Conservation (phyloP, 169 alveolate genomes). For the Cryptosporidium sp. region DNA sequence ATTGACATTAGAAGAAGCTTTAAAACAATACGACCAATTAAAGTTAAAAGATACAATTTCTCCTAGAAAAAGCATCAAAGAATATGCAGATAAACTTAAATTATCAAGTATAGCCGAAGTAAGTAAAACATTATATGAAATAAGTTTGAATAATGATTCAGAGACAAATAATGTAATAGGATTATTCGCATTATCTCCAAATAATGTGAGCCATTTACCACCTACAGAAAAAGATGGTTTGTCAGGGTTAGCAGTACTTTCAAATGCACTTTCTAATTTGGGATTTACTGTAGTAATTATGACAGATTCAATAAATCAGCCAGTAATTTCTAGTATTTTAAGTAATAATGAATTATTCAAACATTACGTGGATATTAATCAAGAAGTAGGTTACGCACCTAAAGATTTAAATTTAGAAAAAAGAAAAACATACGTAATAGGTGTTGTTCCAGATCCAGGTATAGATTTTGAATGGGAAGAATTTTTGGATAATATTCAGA, state of each 20-base stretch:
- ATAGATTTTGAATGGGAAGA: constrained; percentile 66
- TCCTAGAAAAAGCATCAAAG: constrained; percentile 57
- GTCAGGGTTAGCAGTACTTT: constrained; percentile 28
- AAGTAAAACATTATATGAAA: constrained; percentile 8
- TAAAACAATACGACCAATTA: constrained; percentile 35
- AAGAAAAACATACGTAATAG: constrained; percentile 43
- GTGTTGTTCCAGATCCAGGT: constrained; percentile 75
- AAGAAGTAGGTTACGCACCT: constrained; percentile 70
- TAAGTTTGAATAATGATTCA: not conserved
- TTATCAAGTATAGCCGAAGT: constrained; percentile 19
- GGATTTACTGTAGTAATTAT: constrained; percentile 61
- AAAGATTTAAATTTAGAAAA: constrained; percentile 32
- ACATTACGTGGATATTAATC: constrained; percentile 52
- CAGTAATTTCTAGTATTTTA: constrained; percentile 22
- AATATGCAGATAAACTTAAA: constrained; percentile 7
- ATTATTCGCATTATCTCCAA: constrained; percentile 62
- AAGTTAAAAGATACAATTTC: constrained; percentile 53
- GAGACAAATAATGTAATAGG: constrained; percentile 29
- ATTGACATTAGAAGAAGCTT: constrained; percentile 53
- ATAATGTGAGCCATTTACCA: constrained; percentile 65
- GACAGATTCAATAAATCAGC: constrained; percentile 74
- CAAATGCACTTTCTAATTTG: constrained; percentile 66
- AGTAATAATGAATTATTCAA: constrained; percentile 18
- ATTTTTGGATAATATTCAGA: constrained; percentile 42
- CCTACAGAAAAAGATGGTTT: constrained; percentile 73